Base-by-base conservation (phyloP, 2,329 filamentous ascomycete genomes). In the Pseudogymnoascus sp. region DNA sequence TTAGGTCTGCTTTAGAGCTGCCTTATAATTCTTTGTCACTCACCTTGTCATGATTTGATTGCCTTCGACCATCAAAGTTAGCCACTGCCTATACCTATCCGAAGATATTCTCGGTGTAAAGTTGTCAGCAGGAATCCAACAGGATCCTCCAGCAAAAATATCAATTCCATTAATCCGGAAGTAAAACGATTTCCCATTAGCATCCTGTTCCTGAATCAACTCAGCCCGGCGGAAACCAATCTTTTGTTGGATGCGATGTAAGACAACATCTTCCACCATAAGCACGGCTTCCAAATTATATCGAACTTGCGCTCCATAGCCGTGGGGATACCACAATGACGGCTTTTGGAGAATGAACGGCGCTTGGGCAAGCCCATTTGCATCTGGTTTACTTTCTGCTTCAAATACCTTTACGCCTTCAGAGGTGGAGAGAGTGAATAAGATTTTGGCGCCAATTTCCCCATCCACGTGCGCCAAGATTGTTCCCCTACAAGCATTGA, bases 271-370 rank as follows among this genome's bases (percentile, higher is more conserved):
- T 13, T 81, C 61, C 1, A 37, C 21, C 4, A 64, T 48, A 7
- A 87, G 75, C 0, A 78, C 84, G 1, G 86, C 87, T 31, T 78
- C 83, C 52, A 91, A 75, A 0, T 78, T 82, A 73, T 92, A 92
- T 1, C 92, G 75, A 0, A 87, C 84, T 70, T 92, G 89, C 58
- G 82, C 78, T 58, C 89, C 89, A 68, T 92, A 91, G 5, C 87
- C 82, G 64, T 85, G 77, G 0, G 89, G 89, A 67, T 87, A 92
- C 89, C 89, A 93, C 18, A 92, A 76, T 66, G 85, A 79, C 0
- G 87, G 86, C 18, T 82, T 79, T 55, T 75, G 72, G 59, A 85
- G 77, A 33, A 76, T 74, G 68, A 87, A 84, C 0, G 74, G 21
- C 27, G 36, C n/a, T 33, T 75, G 78, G 9, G 78, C 77, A 7